Evolutionary conservation across 495 filamentous ascomycete genomes (phyloP).

Genomic region (Xylaria castorea): DNA sequence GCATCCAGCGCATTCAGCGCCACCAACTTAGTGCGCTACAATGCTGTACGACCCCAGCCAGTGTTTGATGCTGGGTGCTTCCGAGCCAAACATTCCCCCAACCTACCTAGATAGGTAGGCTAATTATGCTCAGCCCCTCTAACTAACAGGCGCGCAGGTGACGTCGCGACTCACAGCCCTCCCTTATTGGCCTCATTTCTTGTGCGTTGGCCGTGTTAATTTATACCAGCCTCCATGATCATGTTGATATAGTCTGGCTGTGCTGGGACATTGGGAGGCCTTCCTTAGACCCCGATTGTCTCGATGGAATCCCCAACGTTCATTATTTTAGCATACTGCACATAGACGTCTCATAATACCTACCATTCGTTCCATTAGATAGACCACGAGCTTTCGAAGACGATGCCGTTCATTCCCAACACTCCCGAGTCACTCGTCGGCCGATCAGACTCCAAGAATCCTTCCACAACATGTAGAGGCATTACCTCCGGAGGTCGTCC

Average conservation of each 20-base stretch:
- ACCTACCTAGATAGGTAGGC: background rate
- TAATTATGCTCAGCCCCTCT: constrained; percentile 17
- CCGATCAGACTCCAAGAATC: constrained; percentile 83
- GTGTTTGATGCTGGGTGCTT: constrained; percentile 10
- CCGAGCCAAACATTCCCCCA: constrained; percentile 1
- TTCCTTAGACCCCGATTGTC: background rate
- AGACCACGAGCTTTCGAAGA: background rate
- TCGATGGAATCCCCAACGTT: background rate
- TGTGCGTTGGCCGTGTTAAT: constrained; percentile 7
- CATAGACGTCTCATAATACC: background rate
- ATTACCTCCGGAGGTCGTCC: constrained; percentile 78
- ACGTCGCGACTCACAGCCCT: background rate
- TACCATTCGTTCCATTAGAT: background rate
- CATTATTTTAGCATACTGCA: background rate
- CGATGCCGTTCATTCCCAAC: constrained; percentile 78
- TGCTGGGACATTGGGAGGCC: constrained; percentile 5
- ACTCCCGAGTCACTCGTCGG: constrained; percentile 83
- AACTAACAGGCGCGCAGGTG: background rate
- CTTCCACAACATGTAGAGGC: constrained; percentile 84
- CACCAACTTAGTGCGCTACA: background rate
- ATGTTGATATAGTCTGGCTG: constrained; percentile 18
- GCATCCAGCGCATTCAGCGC: background rate
- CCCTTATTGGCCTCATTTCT: background rate
- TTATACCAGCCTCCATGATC: constrained; percentile 11
- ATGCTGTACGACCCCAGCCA: background rate